Evolutionary conservation across 345 rosid genomes (phyloP).

Genomic region (Anastatica hierochuntica): DNA sequence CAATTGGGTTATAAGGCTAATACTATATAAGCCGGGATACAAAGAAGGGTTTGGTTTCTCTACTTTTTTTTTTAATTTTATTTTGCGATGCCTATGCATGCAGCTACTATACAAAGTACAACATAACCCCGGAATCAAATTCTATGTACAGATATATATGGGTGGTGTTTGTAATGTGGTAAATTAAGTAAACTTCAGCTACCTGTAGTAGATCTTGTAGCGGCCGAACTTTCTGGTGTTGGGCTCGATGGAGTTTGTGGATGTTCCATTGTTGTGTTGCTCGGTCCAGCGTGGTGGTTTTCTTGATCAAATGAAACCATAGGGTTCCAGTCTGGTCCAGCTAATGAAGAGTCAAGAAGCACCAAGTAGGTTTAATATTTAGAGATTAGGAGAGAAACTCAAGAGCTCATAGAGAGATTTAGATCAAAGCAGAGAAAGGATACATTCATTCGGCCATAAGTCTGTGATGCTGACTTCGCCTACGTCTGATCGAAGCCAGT

Average conservation of each 20-base stretch:
- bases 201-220: too few species aligned
- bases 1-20: conserved; percentile 6
- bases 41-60: conserved; percentile 17
- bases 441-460: conserved; percentile 79
- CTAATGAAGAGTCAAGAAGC: conserved; percentile 20
- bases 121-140: conserved; percentile 10
- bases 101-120: conserved; percentile 23
- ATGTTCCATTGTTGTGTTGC: conserved; percentile 15
- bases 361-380: too few species aligned
- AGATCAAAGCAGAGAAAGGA: conserved; percentile 32
- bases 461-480: conserved; percentile 81
- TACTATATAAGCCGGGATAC: conserved; percentile 12
- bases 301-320: conserved; percentile 13
- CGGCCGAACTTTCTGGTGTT: conserved; percentile 5
- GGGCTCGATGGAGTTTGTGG: conserved; percentile 18
- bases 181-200: conserved; percentile 16
- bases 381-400: too few species aligned
- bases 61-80: background rate
- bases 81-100: conserved; percentile 18
- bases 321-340: conserved; percentile 18
- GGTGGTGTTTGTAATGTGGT: conserved; percentile 5
- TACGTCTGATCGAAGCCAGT: conserved; percentile 91
- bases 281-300: conserved; percentile 14
- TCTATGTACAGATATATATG: conserved; percentile 17
- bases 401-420: background rate